Conservation (phyloP, 768 basidiomycete species). For the Calocybe indica region DNA sequence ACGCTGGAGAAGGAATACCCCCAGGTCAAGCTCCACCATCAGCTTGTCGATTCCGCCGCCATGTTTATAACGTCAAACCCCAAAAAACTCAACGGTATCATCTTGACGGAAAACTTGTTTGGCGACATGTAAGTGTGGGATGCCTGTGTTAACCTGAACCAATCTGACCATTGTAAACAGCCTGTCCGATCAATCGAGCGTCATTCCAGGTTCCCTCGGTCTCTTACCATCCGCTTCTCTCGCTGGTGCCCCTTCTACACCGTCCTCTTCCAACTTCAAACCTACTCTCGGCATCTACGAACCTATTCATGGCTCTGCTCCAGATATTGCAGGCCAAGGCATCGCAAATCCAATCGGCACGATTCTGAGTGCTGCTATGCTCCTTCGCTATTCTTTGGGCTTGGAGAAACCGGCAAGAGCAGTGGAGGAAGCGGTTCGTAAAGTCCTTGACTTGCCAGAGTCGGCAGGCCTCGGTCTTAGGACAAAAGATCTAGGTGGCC, state of each 20-base stretch:
- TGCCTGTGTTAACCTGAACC: background rate
- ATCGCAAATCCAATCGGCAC: slow-evolving; percentile 96
- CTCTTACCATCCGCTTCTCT: slow-evolving; percentile 95
- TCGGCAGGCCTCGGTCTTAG: slow-evolving; percentile 72
- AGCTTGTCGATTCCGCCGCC: slow-evolving; percentile 91
- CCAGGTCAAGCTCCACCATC: slow-evolving; percentile 81
- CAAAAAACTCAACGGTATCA: slow-evolving; percentile 88
- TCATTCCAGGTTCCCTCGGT: slow-evolving; percentile 96
- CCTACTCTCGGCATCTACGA: slow-evolving; percentile 90
- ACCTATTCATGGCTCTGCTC: slow-evolving; percentile 93
- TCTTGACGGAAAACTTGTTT: slow-evolving; percentile 94
- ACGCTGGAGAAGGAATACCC: slow-evolving; percentile 83
- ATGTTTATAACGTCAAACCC: slow-evolving; percentile 93
- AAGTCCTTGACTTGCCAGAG: slow-evolving; percentile 69
- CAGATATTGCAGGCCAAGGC: slow-evolving; percentile 90
- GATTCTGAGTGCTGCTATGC: slow-evolving; percentile 90
- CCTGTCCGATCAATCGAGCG: slow-evolving; percentile 93
- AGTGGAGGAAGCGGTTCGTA: slow-evolving; percentile 87
- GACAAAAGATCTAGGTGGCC: slow-evolving; percentile 86
- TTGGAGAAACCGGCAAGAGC: slow-evolving; percentile 78
- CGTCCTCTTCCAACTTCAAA: slow-evolving; percentile 56
- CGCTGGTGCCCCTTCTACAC: slow-evolving; percentile 73
- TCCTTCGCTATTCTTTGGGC: slow-evolving; percentile 91
- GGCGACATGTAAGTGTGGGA: slow-evolving; percentile 81
- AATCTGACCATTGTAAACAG: slow-evolving; percentile 32